These are phyloP conservation scores for Pyrenopolyporus hunteri DNA, from an alignment of 495 filamentous ascomycete species.

Conservation along the genomic window DNA sequence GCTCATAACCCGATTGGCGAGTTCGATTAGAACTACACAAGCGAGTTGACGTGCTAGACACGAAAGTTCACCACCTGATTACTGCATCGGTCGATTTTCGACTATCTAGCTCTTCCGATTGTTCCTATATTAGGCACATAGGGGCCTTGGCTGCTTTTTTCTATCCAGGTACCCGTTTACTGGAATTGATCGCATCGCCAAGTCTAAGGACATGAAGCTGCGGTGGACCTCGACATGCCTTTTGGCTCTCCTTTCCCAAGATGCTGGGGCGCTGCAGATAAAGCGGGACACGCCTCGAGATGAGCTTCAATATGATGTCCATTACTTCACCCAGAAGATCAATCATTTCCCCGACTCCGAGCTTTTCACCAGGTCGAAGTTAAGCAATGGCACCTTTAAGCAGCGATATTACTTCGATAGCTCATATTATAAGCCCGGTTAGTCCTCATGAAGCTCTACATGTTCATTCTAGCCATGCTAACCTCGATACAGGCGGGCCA, in stretches of 20 bases:
- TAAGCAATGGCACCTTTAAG: conserved; percentile 50
- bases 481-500: conserved; percentile 43
- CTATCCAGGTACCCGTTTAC: background rate
- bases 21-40: conserved; percentile 2
- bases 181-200: background rate
- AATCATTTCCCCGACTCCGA: conserved; percentile 50
- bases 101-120: too few relatives aligned
- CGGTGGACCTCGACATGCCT: conserved; percentile 21
- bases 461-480: conserved; percentile 4
- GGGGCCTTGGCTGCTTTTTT: conserved; percentile 1
- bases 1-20: conserved; percentile 5
- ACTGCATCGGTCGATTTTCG: background rate
- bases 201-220: conserved; percentile 16
- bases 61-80: background rate
- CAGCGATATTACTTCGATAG: conserved; percentile 55
- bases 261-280: conserved; percentile 13
- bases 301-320: conserved; percentile 27
- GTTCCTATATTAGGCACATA: too few relatives aligned
- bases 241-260: conserved; percentile 15
- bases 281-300: conserved; percentile 24
- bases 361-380: conserved; percentile 40
- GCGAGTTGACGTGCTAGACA: conserved; percentile 9
- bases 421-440: conserved; percentile 53
- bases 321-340: conserved; percentile 44
- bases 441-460: background rate